Conservation (phyloP, 306 rosid genomes). For the Lathyrus tuberosus region DNA sequence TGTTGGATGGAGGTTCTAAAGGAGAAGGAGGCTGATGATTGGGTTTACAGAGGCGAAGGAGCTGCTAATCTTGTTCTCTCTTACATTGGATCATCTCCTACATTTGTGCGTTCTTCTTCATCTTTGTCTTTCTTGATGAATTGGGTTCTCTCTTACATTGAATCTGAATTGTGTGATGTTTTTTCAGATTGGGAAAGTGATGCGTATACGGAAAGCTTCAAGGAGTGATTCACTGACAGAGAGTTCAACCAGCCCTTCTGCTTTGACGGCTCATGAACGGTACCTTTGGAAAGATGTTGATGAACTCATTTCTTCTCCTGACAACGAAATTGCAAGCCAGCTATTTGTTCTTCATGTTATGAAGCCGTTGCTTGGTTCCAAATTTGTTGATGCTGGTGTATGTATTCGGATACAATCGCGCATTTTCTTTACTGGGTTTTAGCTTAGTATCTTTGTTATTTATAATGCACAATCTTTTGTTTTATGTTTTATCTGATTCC, state of each 20-base stretch:
- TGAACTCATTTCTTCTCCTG: conserved; percentile 54
- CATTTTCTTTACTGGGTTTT: background rate
- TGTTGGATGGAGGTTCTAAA: conserved; percentile 63
- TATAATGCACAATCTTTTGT: background rate
- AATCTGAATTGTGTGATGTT: background rate
- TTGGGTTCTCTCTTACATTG: background rate
- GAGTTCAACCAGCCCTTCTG: conserved; percentile 45
- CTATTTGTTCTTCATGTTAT: conserved; percentile 63
- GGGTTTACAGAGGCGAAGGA: conserved; percentile 97
- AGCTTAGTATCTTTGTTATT: background rate
- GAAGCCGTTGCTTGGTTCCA: conserved; percentile 80
- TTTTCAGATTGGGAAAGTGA: conserved; percentile 78
- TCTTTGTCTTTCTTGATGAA: background rate
- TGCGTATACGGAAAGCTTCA: conserved; percentile 70
- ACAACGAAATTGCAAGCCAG: conserved; percentile 57
- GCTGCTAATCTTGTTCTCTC: conserved; percentile 88
- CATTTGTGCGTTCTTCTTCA: conserved; percentile 53
- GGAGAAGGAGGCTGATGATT: conserved; percentile 60
- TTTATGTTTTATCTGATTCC: conserved; percentile 32
- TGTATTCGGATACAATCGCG: background rate
- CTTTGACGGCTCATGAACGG: conserved; percentile 60
- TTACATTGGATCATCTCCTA: conserved; percentile 65
- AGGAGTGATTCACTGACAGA: conserved; percentile 40
- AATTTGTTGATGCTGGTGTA: conserved; percentile 85
- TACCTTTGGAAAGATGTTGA: conserved; percentile 70